Conservation (phyloP, 2,329 filamentous ascomycete genomes). For the Colletotrichum sp. region DNA sequence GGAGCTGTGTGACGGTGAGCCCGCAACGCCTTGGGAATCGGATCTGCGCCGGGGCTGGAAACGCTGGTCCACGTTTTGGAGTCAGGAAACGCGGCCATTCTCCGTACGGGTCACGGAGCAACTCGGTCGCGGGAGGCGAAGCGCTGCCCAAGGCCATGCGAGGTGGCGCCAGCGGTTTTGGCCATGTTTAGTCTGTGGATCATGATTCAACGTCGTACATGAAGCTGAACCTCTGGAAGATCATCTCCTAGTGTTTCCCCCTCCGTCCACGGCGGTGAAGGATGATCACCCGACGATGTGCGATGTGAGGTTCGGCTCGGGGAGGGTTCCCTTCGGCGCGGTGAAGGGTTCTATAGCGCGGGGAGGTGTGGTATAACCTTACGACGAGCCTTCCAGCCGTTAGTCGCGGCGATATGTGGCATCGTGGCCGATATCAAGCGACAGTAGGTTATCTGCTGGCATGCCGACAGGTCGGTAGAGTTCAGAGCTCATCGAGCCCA, state of each 20-base stretch:
- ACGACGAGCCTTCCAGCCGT: not conserved
- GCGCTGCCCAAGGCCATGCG: not conserved
- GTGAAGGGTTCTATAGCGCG: not conserved
- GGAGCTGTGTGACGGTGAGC: not conserved
- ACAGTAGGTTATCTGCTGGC: not conserved
- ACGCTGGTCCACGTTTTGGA: slow-evolving; percentile 12
- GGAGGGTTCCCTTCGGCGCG: not conserved
- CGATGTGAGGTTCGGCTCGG: slow-evolving; percentile 1
- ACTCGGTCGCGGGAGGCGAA: not conserved
- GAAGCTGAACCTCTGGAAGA: not conserved
- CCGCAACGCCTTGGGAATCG: not conserved
- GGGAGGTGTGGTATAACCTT: not conserved
- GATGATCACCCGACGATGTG: not conserved
- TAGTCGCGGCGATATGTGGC: not conserved
- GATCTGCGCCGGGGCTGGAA: not conserved
- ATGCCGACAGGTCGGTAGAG: not conserved
- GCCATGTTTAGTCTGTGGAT: not conserved
- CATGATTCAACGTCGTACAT: not conserved
- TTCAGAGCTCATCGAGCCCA: not conserved
- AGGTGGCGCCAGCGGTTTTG: not conserved
- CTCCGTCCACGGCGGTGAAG: not conserved
- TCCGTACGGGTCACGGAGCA: not conserved
- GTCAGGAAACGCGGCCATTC: not conserved
- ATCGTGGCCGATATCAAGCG: not conserved
- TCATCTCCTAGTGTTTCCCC: not conserved